Conservation (phyloP, 495 filamentous ascomycete genomes). For the Aspergillus campestris region DNA sequence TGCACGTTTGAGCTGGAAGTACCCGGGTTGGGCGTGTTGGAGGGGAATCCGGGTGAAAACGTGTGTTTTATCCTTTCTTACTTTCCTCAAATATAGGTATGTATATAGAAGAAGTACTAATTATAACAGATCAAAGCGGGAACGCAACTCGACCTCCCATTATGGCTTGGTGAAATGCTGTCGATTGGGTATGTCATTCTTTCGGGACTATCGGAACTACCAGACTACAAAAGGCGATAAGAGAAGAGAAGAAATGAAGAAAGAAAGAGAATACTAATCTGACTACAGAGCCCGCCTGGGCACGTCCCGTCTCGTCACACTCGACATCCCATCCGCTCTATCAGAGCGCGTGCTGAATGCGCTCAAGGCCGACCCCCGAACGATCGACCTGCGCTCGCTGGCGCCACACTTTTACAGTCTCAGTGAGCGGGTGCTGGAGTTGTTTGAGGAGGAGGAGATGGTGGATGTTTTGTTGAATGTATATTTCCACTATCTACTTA, state of each 20-base stretch:
- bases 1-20: conserved; percentile 88
- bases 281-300: conserved; percentile 39
- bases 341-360: conserved; percentile 80
- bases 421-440: conserved; percentile 73
- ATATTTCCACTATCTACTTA: conserved; percentile 11
- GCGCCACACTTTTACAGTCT: conserved; percentile 83
- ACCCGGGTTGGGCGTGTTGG: conserved; percentile 78
- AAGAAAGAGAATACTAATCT: not conserved
- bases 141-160: conserved; percentile 70
- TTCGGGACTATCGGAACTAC: conserved; percentile 3
- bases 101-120: conserved; percentile 4
- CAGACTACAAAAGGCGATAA: not conserved
- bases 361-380: conserved; percentile 79
- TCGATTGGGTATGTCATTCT: conserved; percentile 57
- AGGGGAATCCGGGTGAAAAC: conserved; percentile 63
- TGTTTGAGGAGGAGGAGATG: conserved; percentile 88
- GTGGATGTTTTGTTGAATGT: conserved; percentile 67
- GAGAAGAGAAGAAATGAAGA: not conserved
- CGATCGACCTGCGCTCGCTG: conserved; percentile 72
- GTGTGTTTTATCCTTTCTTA: conserved; percentile 23
- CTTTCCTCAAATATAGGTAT: not conserved
- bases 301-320: conserved; percentile 57
- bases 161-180: conserved; percentile 97
- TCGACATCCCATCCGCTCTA: conserved; percentile 74
- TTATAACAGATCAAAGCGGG: conserved; percentile 60